A percentile compares a stretch with the other conserved stretches of the same genome.
Conservation (phyloP, 108 stramenopile genomes). For the Cyclotella kingstonii region DNA sequence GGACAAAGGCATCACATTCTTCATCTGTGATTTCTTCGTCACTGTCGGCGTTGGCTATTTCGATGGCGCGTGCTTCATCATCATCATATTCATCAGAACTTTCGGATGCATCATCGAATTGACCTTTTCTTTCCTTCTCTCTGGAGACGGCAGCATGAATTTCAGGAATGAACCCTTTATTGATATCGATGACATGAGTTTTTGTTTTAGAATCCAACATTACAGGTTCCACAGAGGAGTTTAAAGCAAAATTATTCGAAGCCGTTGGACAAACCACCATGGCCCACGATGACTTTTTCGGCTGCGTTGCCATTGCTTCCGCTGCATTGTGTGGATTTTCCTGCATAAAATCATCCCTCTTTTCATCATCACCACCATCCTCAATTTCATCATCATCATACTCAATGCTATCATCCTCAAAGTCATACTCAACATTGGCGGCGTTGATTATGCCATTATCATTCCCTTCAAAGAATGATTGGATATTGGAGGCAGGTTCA, state of each 20-base stretch:
- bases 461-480: constrained; percentile 33
- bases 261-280: constrained; percentile 18
- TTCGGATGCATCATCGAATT: constrained; percentile 47
- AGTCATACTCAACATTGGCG: constrained; percentile 37
- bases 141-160: no score
- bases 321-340: neutral
- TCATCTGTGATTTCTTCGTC: constrained; percentile 58
- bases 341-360: constrained; percentile 5
- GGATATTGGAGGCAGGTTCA: neutral
- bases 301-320: neutral
- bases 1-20: constrained; percentile 66
- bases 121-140: constrained; percentile 15
- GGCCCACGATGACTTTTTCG: constrained; percentile 24
- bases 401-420: constrained; percentile 49
- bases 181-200: no score
- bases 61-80: constrained; percentile 26
- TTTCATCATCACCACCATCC: constrained; percentile 27
- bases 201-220: neutral
- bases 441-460: constrained; percentile 46
- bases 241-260: constrained; percentile 8
- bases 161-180: no score
- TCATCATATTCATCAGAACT: constrained; percentile 25
- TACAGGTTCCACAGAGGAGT: constrained; percentile 4
- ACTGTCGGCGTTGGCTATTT: constrained; percentile 38
- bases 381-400: constrained; percentile 53